These are phyloP conservation scores for Claviceps quebecensis DNA, from an alignment of 2,329 filamentous ascomycete species.

Conservation along the genomic window DNA sequence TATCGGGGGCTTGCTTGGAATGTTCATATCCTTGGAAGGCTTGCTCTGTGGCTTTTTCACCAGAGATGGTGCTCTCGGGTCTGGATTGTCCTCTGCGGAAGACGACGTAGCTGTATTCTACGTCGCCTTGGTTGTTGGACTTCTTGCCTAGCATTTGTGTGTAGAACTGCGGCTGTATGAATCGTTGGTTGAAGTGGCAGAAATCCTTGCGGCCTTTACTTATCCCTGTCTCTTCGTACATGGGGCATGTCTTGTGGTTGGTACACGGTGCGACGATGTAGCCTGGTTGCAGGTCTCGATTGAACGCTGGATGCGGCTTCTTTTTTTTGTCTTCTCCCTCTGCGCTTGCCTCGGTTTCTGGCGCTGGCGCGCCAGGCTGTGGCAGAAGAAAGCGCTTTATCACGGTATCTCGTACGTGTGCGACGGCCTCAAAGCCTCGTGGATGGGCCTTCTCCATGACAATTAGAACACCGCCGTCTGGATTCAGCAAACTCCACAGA, in stretches of 20 bases:
- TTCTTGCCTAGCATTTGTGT: constrained; percentile 57
- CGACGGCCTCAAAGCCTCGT: constrained; percentile 83
- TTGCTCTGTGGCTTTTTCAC: constrained; percentile 41
- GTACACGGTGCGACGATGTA: constrained; percentile 69
- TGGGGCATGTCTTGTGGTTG: constrained; percentile 75
- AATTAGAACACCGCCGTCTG: constrained; percentile 73
- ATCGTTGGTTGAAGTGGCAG: constrained; percentile 84
- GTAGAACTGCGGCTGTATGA: constrained; percentile 68
- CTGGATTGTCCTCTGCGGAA: constrained; percentile 56
- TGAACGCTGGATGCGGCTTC: constrained; percentile 24
- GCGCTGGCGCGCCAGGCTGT: constrained; percentile 23
- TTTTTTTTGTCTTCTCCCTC: no score
- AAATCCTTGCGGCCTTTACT: constrained; percentile 69
- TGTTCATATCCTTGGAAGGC: constrained; percentile 64
- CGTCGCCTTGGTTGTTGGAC: constrained; percentile 73
- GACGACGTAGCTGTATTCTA: constrained; percentile 80
- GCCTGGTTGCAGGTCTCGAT: constrained; percentile 39
- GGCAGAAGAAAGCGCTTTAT: constrained; percentile 58
- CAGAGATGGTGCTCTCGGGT: constrained; percentile 23
- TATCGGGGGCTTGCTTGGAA: constrained; percentile 28
- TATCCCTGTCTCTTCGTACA: constrained; percentile 63
- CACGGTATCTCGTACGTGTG: constrained; percentile 66
- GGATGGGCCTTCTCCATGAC: constrained; percentile 84
- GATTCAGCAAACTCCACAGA: constrained; percentile 74
- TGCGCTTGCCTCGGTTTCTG: constrained; percentile 15